Evolutionary conservation across 352 stramenopile species (phyloP), one percentile per base, ranked within the genome.

Genomic region (Phytopythium aichiense): DNA sequence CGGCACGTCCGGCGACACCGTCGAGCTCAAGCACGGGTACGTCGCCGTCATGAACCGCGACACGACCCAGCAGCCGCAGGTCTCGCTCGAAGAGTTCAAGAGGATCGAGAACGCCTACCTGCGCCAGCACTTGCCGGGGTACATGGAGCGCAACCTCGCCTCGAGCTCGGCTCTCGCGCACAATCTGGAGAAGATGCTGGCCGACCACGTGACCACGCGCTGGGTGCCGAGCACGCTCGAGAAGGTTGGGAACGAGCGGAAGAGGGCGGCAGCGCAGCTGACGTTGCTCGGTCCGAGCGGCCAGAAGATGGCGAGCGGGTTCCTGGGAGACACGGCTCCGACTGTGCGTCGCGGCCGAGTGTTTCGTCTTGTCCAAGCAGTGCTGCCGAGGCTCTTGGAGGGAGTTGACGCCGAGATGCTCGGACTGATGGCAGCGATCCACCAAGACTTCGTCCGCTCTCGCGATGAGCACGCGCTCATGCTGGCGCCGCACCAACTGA

Each of bases 11-110:
- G 45, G 56, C 18, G 71, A 82, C 35, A 46, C 74, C 30, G 65
- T 81, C 30, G 51, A 68, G 18, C 56, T 82, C 16, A 73, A 73
- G 37, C 57, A 82, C 22, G 74, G 74, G 0, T 82, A 79, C 25
- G 74, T 82, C 9, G 74, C 60, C 6, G 68, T 82, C 20, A 72
- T 62, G 63, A 79, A 71, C 55, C 68, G 74, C 7, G 69, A 82
- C 55, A 72, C 68, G 0, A 62, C 68, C 8, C 3, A 56, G 8
- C 23, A 40, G 16, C 51, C 60, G 12, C 60, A 72, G 38, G 13
- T 60, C 12, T 52, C 56, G 2, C 55, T 82, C 20, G 65, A 68
- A 4, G 37, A 65, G 23, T 68, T 63, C 16, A 76, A 73, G 46
- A 33, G 35, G 1, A 54, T 71, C 22, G 68, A 79, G 46, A 61